Conservation (phyloP, 352 stramenopile genomes). For the Globisporangium abappressorium region DNA sequence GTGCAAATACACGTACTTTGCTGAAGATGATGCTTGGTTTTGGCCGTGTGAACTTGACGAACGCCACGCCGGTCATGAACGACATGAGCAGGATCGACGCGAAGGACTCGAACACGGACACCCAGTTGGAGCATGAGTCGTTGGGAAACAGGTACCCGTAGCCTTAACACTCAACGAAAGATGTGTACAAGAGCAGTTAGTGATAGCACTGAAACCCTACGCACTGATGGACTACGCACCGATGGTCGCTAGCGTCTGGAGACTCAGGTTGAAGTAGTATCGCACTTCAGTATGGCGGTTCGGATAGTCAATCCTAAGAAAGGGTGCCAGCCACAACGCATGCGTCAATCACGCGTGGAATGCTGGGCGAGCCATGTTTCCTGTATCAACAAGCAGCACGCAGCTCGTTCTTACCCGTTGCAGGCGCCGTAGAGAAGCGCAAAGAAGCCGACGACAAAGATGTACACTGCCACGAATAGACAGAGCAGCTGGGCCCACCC, state of each 20-base stretch:
- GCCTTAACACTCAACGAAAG: conserved; percentile 19
- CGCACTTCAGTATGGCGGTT: conserved; percentile 19
- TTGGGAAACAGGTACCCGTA: conserved; percentile 46
- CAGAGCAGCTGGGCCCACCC: conserved; percentile 40
- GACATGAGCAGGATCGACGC: conserved; percentile 54
- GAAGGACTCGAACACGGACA: conserved; percentile 48
- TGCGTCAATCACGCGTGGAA: neutral
- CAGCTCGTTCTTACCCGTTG: conserved; percentile 26
- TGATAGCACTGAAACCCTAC: neutral
- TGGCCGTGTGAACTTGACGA: conserved; percentile 60
- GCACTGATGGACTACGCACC: conserved; percentile 39
- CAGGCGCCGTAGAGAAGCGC: conserved; percentile 42
- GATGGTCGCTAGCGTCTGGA: conserved; percentile 61
- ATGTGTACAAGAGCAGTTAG: too few relatives aligned
- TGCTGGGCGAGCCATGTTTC: neutral
- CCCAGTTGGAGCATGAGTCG: conserved; percentile 52
- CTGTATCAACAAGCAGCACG: neutral
- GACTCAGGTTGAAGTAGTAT: conserved; percentile 60
- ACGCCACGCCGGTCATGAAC: conserved; percentile 59
- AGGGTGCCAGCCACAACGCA: neutral
- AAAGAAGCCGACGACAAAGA: conserved; percentile 44
- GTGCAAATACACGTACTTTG: conserved; percentile 16
- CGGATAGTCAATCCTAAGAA: conserved; percentile 3
- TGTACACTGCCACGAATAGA: conserved; percentile 49
- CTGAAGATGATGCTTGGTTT: conserved; percentile 50